Conservation (phyloP, 106 monocot species). For the Phalaenopsis equestris region DNA sequence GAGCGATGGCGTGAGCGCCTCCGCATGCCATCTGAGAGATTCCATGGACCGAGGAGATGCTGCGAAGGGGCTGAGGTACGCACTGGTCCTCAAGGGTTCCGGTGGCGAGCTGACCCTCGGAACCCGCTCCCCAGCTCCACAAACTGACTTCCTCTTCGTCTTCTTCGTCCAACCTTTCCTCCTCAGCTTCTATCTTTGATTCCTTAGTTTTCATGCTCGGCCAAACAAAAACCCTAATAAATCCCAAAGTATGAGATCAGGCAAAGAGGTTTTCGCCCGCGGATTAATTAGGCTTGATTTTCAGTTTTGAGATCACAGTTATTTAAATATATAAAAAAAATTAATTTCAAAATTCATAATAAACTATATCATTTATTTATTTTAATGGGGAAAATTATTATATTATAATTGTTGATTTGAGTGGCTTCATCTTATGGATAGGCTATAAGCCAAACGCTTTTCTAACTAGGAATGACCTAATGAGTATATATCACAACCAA, state of each 20-base stretch:
- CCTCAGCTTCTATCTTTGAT: not conserved
- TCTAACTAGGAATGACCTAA: no score
- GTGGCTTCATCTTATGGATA: no score
- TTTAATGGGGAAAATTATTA: no score
- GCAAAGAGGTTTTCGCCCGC: not conserved
- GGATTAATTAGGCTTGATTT: no score
- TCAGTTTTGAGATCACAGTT: no score
- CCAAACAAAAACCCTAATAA: not conserved
- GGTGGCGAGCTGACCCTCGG: constrained; percentile 74
- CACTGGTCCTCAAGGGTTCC: constrained; percentile 37
- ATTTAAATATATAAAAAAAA: no score
- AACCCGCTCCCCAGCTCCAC: constrained; percentile 86
- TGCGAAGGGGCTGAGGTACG: constrained; percentile 39
- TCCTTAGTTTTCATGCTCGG: not conserved
- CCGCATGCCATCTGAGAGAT: constrained; percentile 66
- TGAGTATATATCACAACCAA: no score
- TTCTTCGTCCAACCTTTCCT: not conserved
- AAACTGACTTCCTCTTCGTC: constrained; percentile 13
- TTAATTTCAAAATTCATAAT: no score
- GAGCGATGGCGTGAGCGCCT: constrained; percentile 66
- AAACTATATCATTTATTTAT: no score
- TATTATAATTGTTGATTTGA: no score
- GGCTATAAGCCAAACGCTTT: no score
- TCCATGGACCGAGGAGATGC: constrained; percentile 1
- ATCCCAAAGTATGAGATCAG: not conserved